Percentiles rank a stretch among this genome's conserved stretches.
phyloP scores from a whole-genome alignment of 345 rosid genomes.

The Eutrema heterophyllum region DNA sequence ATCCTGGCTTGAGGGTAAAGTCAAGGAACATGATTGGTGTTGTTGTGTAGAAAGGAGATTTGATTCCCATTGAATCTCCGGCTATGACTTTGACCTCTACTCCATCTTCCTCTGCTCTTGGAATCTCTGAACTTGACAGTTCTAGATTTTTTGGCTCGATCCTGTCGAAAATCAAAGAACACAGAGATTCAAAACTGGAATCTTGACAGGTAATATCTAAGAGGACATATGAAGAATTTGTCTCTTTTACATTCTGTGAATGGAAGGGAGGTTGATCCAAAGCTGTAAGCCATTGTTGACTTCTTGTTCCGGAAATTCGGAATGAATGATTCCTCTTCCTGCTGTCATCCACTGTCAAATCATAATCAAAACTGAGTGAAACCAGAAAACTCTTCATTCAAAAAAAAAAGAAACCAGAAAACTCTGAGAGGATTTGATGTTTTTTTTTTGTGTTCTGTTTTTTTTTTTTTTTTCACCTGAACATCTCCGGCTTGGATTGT shows the following conservation, averaged over 20 bases:
- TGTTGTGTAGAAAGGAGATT: slow-evolving; percentile 60
- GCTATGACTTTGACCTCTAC: slow-evolving; percentile 73
- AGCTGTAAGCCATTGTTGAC: slow-evolving; percentile 80
- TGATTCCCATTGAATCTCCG: slow-evolving; percentile 85
- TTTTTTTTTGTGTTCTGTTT: not conserved
- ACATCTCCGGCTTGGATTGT: slow-evolving; percentile 82
- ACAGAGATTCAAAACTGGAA: not conserved
- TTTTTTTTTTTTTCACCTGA: slow-evolving; percentile 46
- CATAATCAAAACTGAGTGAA: not conserved
- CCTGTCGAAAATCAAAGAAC: slow-evolving; percentile 38
- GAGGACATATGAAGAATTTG: not conserved
- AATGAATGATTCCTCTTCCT: slow-evolving; percentile 93
- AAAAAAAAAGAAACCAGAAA: not conserved
- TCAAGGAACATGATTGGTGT: slow-evolving; percentile 83
- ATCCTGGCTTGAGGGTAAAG: slow-evolving; percentile 57
- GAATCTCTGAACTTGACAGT: slow-evolving; percentile 47
- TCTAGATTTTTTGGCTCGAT: slow-evolving; percentile 73
- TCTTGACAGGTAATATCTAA: not conserved
- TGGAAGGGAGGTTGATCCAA: slow-evolving; percentile 89
- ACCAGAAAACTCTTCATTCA: not conserved
- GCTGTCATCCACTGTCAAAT: slow-evolving; percentile 88
- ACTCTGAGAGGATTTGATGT: not conserved
- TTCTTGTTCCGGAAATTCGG: slow-evolving; percentile 89
- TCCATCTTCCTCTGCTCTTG: slow-evolving; percentile 54
- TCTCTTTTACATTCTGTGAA: slow-evolving; percentile 63